Evolutionary conservation across 1,284 basidiomycete genomes (phyloP), one percentile per base, ranked within the genome.

Genomic region (Mycena citricolor): DNA sequence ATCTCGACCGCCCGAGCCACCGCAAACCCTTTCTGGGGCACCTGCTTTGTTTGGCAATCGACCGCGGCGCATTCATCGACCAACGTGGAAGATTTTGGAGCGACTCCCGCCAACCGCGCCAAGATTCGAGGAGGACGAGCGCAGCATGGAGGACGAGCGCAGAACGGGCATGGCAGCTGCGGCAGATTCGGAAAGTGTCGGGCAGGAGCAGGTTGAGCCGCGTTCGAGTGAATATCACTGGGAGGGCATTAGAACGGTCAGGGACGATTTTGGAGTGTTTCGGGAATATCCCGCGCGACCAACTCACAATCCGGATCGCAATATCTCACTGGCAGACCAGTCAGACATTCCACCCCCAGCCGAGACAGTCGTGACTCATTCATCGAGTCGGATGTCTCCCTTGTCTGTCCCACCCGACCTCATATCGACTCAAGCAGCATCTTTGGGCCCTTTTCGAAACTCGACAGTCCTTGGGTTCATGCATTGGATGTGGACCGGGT

Each of bases 211-310:
- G 2, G 10, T 29, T n/a, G 10, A 29, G 3, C n/a, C 24, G 1
- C 16, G 19, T 12, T 23, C 33, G 2, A 26, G n/a, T 26, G 31
- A 1, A 4, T 38, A 5, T 20, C 20, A 33, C 13, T 48, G 42
- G 48, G 5, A 42, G 20, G 19, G 39, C 2, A 38, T 57, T 14
- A 26, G 33, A 13, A 54, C 51, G 23, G 38, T 42, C 20, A 17
- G 39, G 11, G 54, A 66, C 34, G 20, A 33, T 5, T 66, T 65
- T 47, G 51, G 58, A 3, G 31, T 66, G 2, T 55, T 48, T 17
- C 54, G 60, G 59, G 42, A 50, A 23, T 50, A 50, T 28, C 42
- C 39, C 2, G 16, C 35, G 3, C 5, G 36, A 8, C 48, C 48
- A 0, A 41, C 43, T 0, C 42, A 44, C 16, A 40, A 50, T 36